These are phyloP conservation scores for Thoreauomyces humboldtii DNA, from an alignment of 192 early-diverging fungal species.

Conservation along the genomic window DNA sequence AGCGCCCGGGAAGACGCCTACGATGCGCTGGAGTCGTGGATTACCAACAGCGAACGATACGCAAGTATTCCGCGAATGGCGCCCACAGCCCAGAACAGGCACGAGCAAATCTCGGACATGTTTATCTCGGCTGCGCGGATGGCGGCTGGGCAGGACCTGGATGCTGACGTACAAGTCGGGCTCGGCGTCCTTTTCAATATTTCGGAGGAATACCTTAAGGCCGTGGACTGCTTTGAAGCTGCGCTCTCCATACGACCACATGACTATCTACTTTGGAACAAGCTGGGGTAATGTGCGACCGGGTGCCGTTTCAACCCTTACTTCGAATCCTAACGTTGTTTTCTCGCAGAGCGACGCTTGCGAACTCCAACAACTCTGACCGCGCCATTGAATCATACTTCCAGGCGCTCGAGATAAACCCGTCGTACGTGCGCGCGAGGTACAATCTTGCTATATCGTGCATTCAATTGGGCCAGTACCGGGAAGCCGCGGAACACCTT, in stretches of 20 bases:
- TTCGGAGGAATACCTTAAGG: slow-evolving; percentile 90
- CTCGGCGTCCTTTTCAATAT: slow-evolving; percentile 95
- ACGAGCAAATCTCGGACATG: slow-evolving; percentile 69
- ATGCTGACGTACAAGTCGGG: slow-evolving; percentile 90
- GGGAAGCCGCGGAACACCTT: slow-evolving; percentile 90
- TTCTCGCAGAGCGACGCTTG: slow-evolving; percentile 71
- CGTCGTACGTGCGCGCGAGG: slow-evolving; percentile 89
- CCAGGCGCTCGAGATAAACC: slow-evolving; percentile 90
- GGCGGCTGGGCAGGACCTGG: slow-evolving; percentile 63
- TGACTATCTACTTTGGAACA: slow-evolving; percentile 96
- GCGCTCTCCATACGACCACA: slow-evolving; percentile 81
- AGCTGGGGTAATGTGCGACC: slow-evolving; percentile 79
- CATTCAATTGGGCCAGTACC: slow-evolving; percentile 83
- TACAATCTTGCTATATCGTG: slow-evolving; percentile 95
- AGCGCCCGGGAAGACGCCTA: slow-evolving; percentile 80
- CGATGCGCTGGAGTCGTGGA: slow-evolving; percentile 85
- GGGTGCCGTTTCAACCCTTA: too few species aligned
- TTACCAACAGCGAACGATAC: slow-evolving; percentile 73
- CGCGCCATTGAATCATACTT: slow-evolving; percentile 92
- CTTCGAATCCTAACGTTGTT: background rate
- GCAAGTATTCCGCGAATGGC: slow-evolving; percentile 35
- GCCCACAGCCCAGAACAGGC: slow-evolving; percentile 39
- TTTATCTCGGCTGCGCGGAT: slow-evolving; percentile 78
- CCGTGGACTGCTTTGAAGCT: slow-evolving; percentile 94
- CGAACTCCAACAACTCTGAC: slow-evolving; percentile 74